A percentile compares a stretch with the other conserved stretches of the same genome.
Conservation (phyloP, 208 protist species). For the Trypanosoma mega region DNA sequence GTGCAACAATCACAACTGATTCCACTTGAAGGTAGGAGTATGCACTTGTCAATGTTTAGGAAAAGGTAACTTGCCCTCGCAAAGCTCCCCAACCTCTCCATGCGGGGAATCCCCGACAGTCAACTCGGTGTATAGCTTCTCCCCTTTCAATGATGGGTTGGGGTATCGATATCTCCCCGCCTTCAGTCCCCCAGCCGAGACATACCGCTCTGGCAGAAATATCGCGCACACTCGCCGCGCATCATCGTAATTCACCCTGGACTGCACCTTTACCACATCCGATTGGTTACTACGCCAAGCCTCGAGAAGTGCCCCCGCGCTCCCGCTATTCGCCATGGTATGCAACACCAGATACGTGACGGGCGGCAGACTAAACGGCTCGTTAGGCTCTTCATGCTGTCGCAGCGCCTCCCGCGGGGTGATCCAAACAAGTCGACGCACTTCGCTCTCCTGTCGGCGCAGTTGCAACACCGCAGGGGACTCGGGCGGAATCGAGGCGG, state of each 20-base stretch:
- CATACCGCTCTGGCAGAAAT: neutral
- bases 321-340: constrained; percentile 30
- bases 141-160: neutral
- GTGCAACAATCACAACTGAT: no score
- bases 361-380: constrained; percentile 40
- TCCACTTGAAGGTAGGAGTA: no score
- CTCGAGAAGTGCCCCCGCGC: constrained; percentile 20
- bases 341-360: constrained; percentile 52
- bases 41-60: no score
- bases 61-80: no score
- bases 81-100: neutral
- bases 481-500: constrained; percentile 16
- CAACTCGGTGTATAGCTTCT: neutral
- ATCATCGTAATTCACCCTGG: constrained; percentile 1
- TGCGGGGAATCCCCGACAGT: neutral
- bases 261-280: neutral
- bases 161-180: neutral
- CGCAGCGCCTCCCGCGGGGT: constrained; percentile 41
- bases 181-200: neutral
- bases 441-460: constrained; percentile 30
- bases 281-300: constrained; percentile 21
- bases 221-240: neutral
- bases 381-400: constrained; percentile 31
- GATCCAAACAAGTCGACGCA: constrained; percentile 48
- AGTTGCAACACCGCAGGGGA: constrained; percentile 22